phyloP scores from a whole-genome alignment of 352 stramenopile genomes.

The Hyphochytrium catenoides region DNA sequence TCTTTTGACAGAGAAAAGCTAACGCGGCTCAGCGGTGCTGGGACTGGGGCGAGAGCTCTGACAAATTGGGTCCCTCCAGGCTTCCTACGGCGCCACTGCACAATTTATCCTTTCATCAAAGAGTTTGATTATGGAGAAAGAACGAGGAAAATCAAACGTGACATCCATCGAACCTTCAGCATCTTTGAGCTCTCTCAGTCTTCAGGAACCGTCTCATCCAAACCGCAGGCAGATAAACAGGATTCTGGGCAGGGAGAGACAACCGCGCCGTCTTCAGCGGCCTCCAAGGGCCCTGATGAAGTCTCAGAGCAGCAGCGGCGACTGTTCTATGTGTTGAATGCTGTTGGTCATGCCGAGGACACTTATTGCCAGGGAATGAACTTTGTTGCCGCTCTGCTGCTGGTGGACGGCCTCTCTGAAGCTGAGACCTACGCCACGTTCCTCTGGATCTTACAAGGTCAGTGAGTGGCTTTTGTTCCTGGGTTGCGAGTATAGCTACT shows the following conservation, averaged over 20 bases:
- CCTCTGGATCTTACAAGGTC: constrained; percentile 33
- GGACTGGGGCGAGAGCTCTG: no score
- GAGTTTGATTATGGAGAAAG: no score
- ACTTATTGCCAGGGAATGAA: constrained; percentile 68
- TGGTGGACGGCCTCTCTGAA: constrained; percentile 47
- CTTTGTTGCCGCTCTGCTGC: constrained; percentile 56
- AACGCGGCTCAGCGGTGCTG: no score
- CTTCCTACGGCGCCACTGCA: no score
- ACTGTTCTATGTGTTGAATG: constrained; percentile 48
- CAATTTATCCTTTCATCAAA: no score
- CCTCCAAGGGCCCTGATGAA: constrained; percentile 9
- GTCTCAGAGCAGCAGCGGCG: constrained; percentile 25
- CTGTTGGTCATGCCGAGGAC: constrained; percentile 38
- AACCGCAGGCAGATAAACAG: no score
- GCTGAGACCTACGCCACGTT: constrained; percentile 50
- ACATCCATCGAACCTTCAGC: constrained; percentile 56
- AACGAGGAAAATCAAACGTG: constrained; percentile 50
- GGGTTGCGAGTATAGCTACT: no score
- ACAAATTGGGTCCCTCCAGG: no score
- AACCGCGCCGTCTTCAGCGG: no score
- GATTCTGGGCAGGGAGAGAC: no score
- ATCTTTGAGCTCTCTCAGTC: constrained; percentile 39
- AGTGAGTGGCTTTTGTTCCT: not conserved
- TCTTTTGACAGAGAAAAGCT: no score
- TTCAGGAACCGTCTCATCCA: no score